phyloP scores from a whole-genome alignment of 2,329 filamentous ascomycete genomes.

The Penicillium vulpinum region DNA sequence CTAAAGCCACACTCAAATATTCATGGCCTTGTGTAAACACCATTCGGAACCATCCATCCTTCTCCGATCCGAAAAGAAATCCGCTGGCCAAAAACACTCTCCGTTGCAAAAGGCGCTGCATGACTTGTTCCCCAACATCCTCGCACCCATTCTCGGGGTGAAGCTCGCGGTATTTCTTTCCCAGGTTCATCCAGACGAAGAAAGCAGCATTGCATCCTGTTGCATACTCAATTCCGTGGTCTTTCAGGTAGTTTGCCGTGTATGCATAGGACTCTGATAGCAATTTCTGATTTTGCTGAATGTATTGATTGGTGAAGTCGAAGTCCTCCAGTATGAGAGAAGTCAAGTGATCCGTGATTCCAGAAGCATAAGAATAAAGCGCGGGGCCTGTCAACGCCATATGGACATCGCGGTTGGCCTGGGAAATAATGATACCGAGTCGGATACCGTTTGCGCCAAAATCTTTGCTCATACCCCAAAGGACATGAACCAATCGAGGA shows the following conservation, averaged over 20 bases:
- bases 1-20: conserved; percentile 35
- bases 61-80: conserved; percentile 39
- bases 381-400: conserved; percentile 41
- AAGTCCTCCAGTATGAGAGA: conserved; percentile 49
- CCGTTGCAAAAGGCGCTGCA: conserved; percentile 38
- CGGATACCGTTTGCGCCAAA: conserved; percentile 60
- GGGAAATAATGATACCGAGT: conserved; percentile 53
- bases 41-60: conserved; percentile 47
- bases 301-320: conserved; percentile 47
- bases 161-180: conserved; percentile 29
- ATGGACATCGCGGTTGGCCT: conserved; percentile 45
- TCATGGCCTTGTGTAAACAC: conserved; percentile 39
- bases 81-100: conserved; percentile 42
- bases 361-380: conserved; percentile 52
- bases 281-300: conserved; percentile 45
- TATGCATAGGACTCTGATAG: conserved; percentile 45
- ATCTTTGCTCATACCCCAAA: conserved; percentile 52
- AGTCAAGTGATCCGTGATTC: conserved; percentile 40
- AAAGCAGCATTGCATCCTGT: conserved; percentile 56
- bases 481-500: conserved; percentile 52
- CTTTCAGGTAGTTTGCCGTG: conserved; percentile 39
- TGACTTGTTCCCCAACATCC: conserved; percentile 29
- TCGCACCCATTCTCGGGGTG: conserved; percentile 18
- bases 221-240: conserved; percentile 49
- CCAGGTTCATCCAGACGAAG: conserved; percentile 58